Conservation (phyloP, 129 eudicot species). For the Arctium lappa region DNA sequence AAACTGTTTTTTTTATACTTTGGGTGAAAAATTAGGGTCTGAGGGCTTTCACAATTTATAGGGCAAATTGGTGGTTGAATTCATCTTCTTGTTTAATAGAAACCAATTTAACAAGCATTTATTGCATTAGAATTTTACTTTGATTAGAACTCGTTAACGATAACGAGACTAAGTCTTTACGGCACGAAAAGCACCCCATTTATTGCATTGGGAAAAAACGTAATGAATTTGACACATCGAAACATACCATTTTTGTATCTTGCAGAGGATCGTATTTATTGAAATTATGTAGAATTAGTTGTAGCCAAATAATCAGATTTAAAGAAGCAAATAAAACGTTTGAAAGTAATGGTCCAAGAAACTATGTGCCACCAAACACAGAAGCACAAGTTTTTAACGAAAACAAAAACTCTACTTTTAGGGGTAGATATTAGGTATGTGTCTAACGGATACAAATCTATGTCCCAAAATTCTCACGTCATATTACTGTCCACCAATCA, state of each 20-base stretch:
- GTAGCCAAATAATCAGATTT: not conserved
- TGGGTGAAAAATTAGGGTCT: not conserved
- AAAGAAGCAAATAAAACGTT: not conserved
- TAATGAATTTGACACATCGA: not conserved
- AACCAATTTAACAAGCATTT: slow-evolving; percentile 3
- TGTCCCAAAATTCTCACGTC: not conserved
- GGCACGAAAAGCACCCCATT: not conserved
- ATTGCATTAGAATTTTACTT: slow-evolving; percentile 28
- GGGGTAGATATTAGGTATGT: not conserved
- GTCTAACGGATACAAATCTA: too few species aligned
- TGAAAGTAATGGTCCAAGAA: too few species aligned
- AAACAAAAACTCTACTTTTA: not conserved
- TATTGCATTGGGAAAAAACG: not conserved
- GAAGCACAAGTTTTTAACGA: not conserved
- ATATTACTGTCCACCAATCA: too few species aligned
- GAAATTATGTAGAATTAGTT: not conserved
- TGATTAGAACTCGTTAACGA: slow-evolving; percentile 24
- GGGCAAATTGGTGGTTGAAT: not conserved
- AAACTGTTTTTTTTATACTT: not conserved
- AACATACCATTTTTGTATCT: slow-evolving; percentile 9
- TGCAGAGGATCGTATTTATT: not conserved
- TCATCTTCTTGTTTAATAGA: slow-evolving; percentile 11
- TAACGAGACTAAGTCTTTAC: slow-evolving; percentile 6
- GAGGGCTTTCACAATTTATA: slow-evolving; percentile 18
- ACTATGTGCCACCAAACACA: not conserved